A percentile compares a stretch with the other conserved stretches of the same genome.
phyloP scores from a whole-genome alignment of 108 stramenopile species.

The Cyclotella choctawhatcheeana region DNA sequence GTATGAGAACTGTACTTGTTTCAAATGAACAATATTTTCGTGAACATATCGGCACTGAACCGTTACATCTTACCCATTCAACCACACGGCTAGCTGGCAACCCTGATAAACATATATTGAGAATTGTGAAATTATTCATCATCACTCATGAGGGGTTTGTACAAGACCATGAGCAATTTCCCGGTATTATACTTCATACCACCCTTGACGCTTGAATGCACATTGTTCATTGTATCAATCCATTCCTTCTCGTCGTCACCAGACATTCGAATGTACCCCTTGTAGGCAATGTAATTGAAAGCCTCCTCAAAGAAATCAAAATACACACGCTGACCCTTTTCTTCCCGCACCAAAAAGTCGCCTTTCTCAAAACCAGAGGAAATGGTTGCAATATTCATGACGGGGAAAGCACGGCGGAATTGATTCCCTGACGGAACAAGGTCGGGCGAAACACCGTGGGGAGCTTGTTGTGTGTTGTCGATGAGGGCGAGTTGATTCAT shows the following conservation, averaged over 20 bases:
- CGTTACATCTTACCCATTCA: too few species aligned
- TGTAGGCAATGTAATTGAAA: constrained; percentile 90
- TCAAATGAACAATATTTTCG: too few species aligned
- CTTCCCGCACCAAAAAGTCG: constrained; percentile 48
- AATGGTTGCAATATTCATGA: constrained; percentile 50
- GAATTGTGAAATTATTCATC: too few species aligned
- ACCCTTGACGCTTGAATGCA: constrained; percentile 83
- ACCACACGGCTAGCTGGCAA: too few species aligned
- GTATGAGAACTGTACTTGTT: too few species aligned
- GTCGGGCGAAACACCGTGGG: constrained; percentile 16
- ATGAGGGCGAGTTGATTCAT: constrained; percentile 47
- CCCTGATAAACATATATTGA: background rate
- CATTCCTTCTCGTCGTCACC: constrained; percentile 84
- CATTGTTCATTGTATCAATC: constrained; percentile 87
- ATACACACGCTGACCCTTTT: constrained; percentile 53
- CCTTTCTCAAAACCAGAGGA: constrained; percentile 54
- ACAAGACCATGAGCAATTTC: constrained; percentile 82
- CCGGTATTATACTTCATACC: constrained; percentile 93
- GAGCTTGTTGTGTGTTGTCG: constrained; percentile 19
- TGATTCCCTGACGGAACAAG: constrained; percentile 10
- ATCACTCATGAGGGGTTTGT: constrained; percentile 32
- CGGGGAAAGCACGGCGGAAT: constrained; percentile 40
- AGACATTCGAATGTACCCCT: constrained; percentile 85
- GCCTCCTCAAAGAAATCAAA: constrained; percentile 69
- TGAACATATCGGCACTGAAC: too few species aligned